Conservation (phyloP, 768 basidiomycete species). For the Lepiota venenata region DNA sequence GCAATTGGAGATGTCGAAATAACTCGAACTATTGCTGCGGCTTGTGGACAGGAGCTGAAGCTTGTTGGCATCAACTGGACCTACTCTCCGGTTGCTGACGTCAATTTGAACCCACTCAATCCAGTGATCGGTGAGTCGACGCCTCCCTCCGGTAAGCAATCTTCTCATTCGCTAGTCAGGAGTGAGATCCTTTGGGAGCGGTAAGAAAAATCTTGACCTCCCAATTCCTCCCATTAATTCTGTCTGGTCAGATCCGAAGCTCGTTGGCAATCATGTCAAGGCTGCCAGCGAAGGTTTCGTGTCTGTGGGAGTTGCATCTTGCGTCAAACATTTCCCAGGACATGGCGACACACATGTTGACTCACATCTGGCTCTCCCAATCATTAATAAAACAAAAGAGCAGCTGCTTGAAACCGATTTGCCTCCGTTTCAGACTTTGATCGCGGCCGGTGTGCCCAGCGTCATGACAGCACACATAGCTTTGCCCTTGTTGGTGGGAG, state of each 20-base stretch:
- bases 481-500: slow-evolving; percentile 51
- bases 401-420: slow-evolving; percentile 48
- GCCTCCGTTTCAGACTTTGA: slow-evolving; percentile 51
- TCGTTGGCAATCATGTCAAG: slow-evolving; percentile 45
- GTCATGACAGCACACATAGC: slow-evolving; percentile 80
- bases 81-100: slow-evolving; percentile 68
- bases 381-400: slow-evolving; percentile 46
- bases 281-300: slow-evolving; percentile 49
- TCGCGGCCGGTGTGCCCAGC: slow-evolving; percentile 40
- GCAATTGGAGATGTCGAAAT: slow-evolving; percentile 47
- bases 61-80: slow-evolving; percentile 69
- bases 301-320: slow-evolving; percentile 50
- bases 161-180: slow-evolving; percentile 30
- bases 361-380: slow-evolving; percentile 64
- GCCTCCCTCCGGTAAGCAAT: background rate
- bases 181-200: slow-evolving; percentile 68
- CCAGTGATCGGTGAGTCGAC: slow-evolving; percentile 60
- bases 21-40: slow-evolving; percentile 40
- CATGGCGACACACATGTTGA: slow-evolving; percentile 74
- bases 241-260: slow-evolving; percentile 42
- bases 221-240: background rate
- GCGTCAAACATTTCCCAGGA: slow-evolving; percentile 70
- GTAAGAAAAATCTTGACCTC: slow-evolving; percentile 27
- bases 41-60: slow-evolving; percentile 53
- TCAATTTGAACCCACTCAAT: slow-evolving; percentile 67